phyloP scores from a whole-genome alignment of 2,329 filamentous ascomycete species.

The Pyricularia grisea region DNA sequence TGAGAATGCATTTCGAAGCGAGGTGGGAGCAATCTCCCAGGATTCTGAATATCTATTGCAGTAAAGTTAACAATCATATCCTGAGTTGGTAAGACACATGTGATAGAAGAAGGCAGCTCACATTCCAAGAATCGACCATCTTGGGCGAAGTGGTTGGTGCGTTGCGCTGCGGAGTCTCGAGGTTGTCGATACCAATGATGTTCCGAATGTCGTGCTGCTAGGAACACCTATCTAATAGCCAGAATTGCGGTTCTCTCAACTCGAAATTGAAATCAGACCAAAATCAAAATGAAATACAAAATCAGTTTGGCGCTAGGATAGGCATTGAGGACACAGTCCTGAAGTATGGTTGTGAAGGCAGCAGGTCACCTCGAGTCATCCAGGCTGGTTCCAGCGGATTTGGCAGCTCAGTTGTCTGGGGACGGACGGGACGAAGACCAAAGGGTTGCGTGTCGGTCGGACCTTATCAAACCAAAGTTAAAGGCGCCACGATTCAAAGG shows the following conservation, averaged over 20 bases:
- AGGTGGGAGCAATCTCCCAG: slow-evolving; percentile 78
- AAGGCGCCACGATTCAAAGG: background rate
- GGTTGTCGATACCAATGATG: background rate
- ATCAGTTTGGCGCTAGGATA: background rate
- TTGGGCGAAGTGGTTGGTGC: background rate
- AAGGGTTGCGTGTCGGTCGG: background rate
- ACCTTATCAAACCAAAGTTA: background rate
- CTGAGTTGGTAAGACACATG: background rate
- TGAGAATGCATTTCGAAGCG: slow-evolving; percentile 79
- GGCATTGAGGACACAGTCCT: background rate
- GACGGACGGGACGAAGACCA: background rate
- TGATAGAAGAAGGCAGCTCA: background rate
- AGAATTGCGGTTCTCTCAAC: background rate
- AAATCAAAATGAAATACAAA: background rate
- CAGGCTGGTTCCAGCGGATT: background rate
- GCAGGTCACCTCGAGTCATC: background rate
- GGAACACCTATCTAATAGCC: background rate
- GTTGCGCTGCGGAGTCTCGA: background rate
- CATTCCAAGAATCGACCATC: slow-evolving; percentile 2
- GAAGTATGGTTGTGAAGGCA: background rate
- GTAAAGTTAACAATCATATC: background rate
- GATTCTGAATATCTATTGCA: slow-evolving; percentile 56
- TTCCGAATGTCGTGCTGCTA: background rate
- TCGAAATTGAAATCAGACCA: background rate
- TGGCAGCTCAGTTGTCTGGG: background rate